These are phyloP conservation scores for Ambispora gerdemannii DNA, from an alignment of 192 early-diverging fungal genomes.

Conservation along the genomic window DNA sequence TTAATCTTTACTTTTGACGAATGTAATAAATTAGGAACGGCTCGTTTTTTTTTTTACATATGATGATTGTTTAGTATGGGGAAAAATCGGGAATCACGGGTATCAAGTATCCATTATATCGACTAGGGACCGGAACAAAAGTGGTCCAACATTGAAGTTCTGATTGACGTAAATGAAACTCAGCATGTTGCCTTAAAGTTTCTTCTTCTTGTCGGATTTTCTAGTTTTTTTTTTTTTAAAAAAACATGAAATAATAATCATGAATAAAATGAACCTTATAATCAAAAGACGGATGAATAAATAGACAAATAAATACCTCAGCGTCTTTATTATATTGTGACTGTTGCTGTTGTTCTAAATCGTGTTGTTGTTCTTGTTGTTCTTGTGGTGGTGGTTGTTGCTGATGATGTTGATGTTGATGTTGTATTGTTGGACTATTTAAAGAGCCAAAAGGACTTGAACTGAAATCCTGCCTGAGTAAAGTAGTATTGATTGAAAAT, in stretches of 20 bases:
- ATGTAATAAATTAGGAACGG: too few species aligned
- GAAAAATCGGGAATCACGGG: background rate
- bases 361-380: background rate
- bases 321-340: background rate
- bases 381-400: background rate
- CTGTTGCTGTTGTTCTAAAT: background rate
- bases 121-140: background rate
- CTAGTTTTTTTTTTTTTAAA: background rate
- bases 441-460: too few species aligned
- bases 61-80: too few species aligned
- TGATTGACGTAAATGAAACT: background rate
- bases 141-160: background rate
- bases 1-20: too few species aligned
- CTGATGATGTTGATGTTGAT: background rate
- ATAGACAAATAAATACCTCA: background rate
- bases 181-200: background rate
- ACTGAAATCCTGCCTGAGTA: too few species aligned
- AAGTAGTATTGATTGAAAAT: too few species aligned
- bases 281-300: background rate
- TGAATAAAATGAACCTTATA: background rate
- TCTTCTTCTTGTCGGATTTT: constrained; percentile 2
- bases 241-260: background rate
- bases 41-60: too few species aligned
- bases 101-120: constrained; percentile 12
- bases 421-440: too few species aligned